A percentile compares a stretch with the other conserved stretches of the same genome.
Evolutionary conservation across 176 grass and related monocot species (phyloP).

Genomic region (Carex pumila): DNA sequence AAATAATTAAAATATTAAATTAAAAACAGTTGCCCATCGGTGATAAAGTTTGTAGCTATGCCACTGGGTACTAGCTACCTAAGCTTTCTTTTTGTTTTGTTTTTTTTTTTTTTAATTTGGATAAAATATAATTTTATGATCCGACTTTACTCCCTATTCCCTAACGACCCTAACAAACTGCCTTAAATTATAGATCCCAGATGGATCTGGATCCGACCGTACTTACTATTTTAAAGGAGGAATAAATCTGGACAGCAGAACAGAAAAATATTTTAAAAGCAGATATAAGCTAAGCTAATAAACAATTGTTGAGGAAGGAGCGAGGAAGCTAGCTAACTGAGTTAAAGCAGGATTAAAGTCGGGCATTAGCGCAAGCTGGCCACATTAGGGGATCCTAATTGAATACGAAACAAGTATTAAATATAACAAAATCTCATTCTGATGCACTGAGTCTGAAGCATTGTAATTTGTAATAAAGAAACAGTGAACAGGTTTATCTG

Average conservation of each 20-base stretch:
- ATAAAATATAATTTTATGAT: background rate
- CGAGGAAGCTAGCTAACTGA: conserved; percentile 18
- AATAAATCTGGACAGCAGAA: background rate
- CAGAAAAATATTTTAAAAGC: background rate
- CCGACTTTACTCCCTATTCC: conserved; percentile 4
- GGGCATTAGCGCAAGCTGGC: background rate
- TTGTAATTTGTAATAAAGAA: background rate
- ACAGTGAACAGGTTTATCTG: background rate
- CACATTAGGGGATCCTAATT: conserved; percentile 15
- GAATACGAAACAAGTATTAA: conserved; percentile 1
- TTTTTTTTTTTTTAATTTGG: background rate
- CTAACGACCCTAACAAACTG: conserved; percentile 14
- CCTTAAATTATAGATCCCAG: background rate
- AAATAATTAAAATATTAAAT: too few species aligned
- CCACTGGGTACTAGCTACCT: background rate
- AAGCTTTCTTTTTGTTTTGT: background rate
- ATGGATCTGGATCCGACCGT: conserved; percentile 20
- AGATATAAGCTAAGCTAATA: background rate
- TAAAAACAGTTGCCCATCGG: too few species aligned
- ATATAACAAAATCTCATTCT: conserved; percentile 10
- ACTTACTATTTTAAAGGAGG: background rate
- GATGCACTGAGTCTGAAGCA: background rate
- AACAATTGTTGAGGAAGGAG: conserved; percentile 9
- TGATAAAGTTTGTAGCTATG: too few species aligned
- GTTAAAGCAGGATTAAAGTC: background rate